phyloP scores from a whole-genome alignment of 139 green algal genomes.

The Chlorella sp. region DNA sequence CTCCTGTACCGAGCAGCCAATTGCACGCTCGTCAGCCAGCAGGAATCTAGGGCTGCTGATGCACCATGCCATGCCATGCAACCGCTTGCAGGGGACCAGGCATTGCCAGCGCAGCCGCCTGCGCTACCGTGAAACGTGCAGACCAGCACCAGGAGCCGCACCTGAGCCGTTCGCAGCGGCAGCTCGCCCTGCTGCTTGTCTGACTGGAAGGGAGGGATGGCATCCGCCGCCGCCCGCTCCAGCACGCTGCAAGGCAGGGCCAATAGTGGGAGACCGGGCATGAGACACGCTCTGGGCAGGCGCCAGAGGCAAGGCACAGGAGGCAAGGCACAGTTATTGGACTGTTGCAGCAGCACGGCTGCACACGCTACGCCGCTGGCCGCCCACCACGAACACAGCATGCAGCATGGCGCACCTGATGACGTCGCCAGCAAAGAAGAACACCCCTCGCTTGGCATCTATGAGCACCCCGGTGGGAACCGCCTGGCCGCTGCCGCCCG shows the following conservation, averaged over 20 bases:
- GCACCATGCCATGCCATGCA: too few relatives aligned
- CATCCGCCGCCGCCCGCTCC: slow-evolving; percentile 28
- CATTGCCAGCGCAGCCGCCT: too few relatives aligned
- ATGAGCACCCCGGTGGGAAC: slow-evolving; percentile 40
- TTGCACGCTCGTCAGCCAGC: too few relatives aligned
- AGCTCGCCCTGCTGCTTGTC: slow-evolving; percentile 41
- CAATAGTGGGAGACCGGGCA: too few relatives aligned
- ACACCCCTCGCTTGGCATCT: slow-evolving; percentile 39
- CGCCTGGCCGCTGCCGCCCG: not conserved
- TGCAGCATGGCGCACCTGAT: slow-evolving; percentile 18
- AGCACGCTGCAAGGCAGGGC: slow-evolving; percentile 17
- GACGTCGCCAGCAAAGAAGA: slow-evolving; percentile 50
- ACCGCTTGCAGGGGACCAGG: too few relatives aligned
- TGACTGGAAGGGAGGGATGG: slow-evolving; percentile 30
- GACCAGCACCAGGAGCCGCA: too few relatives aligned
- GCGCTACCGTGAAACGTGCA: too few relatives aligned
- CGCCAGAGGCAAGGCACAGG: too few relatives aligned
- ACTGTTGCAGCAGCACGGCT: not conserved
- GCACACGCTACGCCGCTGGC: not conserved
- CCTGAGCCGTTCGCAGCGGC: slow-evolving; percentile 17
- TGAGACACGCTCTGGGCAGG: too few relatives aligned
- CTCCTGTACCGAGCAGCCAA: too few relatives aligned
- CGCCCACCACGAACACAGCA: not conserved
- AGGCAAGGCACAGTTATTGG: too few relatives aligned
- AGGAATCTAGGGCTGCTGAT: too few relatives aligned